These are phyloP conservation scores for Neofusicoccum sp. DNA, from an alignment of 2,329 filamentous ascomycete genomes.

Conservation along the genomic window DNA sequence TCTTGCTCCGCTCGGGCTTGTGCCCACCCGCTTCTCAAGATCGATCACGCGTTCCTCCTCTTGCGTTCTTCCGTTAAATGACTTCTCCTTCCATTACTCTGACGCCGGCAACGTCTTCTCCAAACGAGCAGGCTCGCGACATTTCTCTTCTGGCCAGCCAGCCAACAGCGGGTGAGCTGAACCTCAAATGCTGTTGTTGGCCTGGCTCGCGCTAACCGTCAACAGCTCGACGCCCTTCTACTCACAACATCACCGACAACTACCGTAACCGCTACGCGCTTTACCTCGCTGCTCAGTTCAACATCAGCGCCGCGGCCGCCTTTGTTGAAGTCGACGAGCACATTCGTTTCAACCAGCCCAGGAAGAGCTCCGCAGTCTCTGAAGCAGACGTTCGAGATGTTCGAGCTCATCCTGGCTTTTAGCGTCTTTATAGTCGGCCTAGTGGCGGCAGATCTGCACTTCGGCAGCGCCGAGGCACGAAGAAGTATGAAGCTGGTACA, in stretches of 20 bases:
- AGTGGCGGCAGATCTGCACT: conserved; percentile 15
- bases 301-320: conserved; percentile 39
- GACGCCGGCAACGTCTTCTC: conserved; percentile 7
- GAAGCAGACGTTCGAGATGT: conserved; percentile 18
- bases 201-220: not conserved
- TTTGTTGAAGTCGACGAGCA: conserved; percentile 37
- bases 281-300: conserved; percentile 40
- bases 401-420: conserved; percentile 17
- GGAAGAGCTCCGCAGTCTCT: not conserved
- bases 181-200: not conserved
- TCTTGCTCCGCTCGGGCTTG: not conserved
- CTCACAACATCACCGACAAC: conserved; percentile 14
- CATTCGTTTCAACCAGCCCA: conserved; percentile 21
- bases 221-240: conserved; percentile 5
- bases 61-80: conserved; percentile 2
- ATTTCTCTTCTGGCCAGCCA: not conserved
- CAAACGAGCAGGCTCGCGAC: not conserved
- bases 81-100: conserved; percentile 14
- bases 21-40: not conserved
- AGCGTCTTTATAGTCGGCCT: conserved; percentile 16
- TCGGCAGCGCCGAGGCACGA: conserved; percentile 10
- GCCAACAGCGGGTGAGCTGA: not conserved
- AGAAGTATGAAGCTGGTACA: conserved; percentile 6
- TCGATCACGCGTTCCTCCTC: not conserved
- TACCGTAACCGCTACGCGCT: conserved; percentile 40